Evolutionary conservation across 2,329 filamentous ascomycete species (phyloP).

Genomic region (Diaporthe vaccinii): DNA sequence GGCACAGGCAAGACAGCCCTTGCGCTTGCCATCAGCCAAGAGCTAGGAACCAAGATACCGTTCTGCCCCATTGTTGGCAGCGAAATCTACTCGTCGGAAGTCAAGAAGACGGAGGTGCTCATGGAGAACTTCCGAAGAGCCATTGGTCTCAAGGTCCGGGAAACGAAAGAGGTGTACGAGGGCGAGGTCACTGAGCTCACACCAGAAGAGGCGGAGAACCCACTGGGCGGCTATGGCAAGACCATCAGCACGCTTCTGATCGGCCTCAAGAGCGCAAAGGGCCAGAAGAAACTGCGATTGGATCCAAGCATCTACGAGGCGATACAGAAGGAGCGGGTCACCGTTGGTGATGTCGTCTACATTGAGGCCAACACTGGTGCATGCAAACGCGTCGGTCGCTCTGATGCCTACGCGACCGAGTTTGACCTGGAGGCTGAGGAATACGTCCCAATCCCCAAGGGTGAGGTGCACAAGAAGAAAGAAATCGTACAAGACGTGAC

Average conservation of each 20-base stretch:
- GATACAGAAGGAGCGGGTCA: slow-evolving; percentile 97
- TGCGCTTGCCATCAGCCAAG: slow-evolving; percentile 94
- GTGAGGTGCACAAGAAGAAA: slow-evolving; percentile 99
- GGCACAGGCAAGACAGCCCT: slow-evolving; percentile 98
- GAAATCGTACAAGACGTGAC: slow-evolving; percentile 99
- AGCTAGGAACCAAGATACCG: slow-evolving; percentile 96
- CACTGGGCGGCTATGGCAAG: slow-evolving; percentile 94
- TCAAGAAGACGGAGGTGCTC: slow-evolving; percentile 98
- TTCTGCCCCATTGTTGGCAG: slow-evolving; percentile 99
- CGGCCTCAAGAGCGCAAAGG: slow-evolving; percentile 93
- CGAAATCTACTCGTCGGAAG: slow-evolving; percentile 97
- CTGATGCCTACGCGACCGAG: slow-evolving; percentile 97
- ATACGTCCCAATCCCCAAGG: slow-evolving; percentile 98
- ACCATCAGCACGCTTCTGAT: slow-evolving; percentile 97
- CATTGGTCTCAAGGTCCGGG: slow-evolving; percentile 95
- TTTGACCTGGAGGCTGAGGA: slow-evolving; percentile 99
- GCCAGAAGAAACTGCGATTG: slow-evolving; percentile 96
- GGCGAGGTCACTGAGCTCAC: slow-evolving; percentile 98
- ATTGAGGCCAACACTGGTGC: slow-evolving; percentile 99
- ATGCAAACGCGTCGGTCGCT: slow-evolving; percentile 95
- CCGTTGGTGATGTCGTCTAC: slow-evolving; percentile 97
- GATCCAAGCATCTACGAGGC: slow-evolving; percentile 99
- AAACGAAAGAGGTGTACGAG: slow-evolving; percentile 99
- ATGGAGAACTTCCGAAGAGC: slow-evolving; percentile 99
- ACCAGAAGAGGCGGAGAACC: slow-evolving; percentile 98